Conservation (phyloP, 148 eudicot species). For the Rhododendron mucronatum region DNA sequence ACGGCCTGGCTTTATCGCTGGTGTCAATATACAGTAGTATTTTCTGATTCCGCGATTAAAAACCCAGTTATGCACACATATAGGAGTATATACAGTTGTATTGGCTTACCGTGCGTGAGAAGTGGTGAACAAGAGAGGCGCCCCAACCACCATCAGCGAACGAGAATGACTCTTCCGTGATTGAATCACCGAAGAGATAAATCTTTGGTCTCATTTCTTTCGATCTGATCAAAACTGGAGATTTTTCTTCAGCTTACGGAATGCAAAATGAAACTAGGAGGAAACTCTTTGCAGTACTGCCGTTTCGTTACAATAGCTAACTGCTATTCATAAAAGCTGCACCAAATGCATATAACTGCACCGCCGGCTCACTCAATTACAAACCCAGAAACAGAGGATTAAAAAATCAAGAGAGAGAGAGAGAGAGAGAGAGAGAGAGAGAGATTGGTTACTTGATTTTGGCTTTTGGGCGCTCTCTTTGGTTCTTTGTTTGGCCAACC, state of each 20-base stretch:
- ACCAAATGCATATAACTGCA: background rate
- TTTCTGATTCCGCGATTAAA: background rate
- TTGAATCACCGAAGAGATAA: constrained; percentile 81
- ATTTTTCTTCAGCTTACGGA: background rate
- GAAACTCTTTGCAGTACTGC: background rate
- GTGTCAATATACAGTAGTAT: too few species aligned
- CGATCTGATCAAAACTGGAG: background rate
- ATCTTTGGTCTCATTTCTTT: constrained; percentile 62
- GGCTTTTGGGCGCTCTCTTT: background rate
- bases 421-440: too few species aligned
- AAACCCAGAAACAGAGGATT: too few species aligned
- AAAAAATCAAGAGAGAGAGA: too few species aligned
- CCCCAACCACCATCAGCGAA: constrained; percentile 82
- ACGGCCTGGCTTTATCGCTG: too few species aligned
- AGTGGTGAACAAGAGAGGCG: constrained; percentile 66
- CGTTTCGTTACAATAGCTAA: background rate
- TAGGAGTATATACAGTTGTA: too few species aligned
- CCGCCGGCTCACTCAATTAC: background rate
- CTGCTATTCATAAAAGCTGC: background rate
- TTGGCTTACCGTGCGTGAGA: constrained; percentile 56
- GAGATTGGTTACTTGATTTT: too few species aligned
- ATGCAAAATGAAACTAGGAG: background rate
- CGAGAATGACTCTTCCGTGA: constrained; percentile 76
- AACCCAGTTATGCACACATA: too few species aligned
- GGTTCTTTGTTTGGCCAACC: background rate